Evolutionary conservation across 306 rosid genomes (phyloP).

Genomic region (Quillaja saponaria): DNA sequence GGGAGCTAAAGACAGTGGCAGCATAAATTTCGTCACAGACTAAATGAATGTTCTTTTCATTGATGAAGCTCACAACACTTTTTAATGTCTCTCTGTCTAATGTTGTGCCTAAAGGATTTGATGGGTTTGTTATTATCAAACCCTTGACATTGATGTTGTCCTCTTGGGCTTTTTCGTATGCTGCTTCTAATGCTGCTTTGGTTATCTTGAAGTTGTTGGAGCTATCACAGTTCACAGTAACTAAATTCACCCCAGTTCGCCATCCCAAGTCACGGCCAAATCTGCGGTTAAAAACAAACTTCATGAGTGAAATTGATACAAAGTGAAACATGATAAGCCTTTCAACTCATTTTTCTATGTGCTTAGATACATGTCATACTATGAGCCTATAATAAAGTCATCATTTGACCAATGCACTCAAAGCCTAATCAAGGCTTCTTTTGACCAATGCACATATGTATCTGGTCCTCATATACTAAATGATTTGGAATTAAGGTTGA

Average conservation of each 20-base stretch:
- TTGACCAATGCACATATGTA: conserved; percentile 12
- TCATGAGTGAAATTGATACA: not conserved
- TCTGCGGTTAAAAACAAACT: conserved; percentile 37
- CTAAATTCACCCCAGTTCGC: conserved; percentile 66
- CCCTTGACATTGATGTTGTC: conserved; percentile 69
- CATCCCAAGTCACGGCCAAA: conserved; percentile 73
- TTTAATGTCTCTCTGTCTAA: conserved; percentile 57
- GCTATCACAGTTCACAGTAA: conserved; percentile 71
- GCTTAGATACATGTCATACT: not conserved
- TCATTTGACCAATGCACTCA: too few species aligned
- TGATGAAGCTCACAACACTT: conserved; percentile 61
- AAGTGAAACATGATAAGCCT: not conserved
- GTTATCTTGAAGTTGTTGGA: conserved; percentile 73
- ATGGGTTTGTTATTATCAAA: conserved; percentile 78
- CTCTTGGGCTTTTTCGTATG: conserved; percentile 60
- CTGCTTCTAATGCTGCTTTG: conserved; percentile 59
- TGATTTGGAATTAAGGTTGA: conserved; percentile 26
- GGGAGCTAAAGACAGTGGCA: conserved; percentile 68
- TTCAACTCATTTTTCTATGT: not conserved
- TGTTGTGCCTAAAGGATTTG: conserved; percentile 82
- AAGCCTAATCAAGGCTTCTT: conserved; percentile 16
- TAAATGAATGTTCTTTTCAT: conserved; percentile 67
- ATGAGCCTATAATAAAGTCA: not conserved
- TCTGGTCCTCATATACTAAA: conserved; percentile 14
- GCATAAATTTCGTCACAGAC: conserved; percentile 90